A percentile compares a stretch with the other conserved stretches of the same genome.
Conservation (phyloP, 176 grass and related monocot genomes). For the Bolboschoenus planiculmis region DNA sequence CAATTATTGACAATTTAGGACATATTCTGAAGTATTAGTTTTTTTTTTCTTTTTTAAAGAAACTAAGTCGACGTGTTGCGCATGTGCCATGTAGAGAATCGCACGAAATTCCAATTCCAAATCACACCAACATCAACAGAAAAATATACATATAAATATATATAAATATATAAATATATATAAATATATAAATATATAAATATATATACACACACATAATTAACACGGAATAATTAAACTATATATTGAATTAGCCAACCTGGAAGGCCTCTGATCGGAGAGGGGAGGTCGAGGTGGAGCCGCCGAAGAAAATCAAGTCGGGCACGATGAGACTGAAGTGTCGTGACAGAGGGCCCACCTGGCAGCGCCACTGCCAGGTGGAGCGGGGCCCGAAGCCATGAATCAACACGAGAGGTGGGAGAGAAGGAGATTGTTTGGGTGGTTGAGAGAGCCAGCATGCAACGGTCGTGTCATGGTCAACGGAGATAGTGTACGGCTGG, state of each 20-base stretch:
- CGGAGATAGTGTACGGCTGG: constrained; percentile 28
- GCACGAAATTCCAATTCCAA: neutral
- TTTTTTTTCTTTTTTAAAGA: neutral
- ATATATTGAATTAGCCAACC: neutral
- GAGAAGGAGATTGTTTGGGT: constrained; percentile 21
- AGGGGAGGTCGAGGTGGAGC: constrained; percentile 27
- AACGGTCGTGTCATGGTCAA: constrained; percentile 35
- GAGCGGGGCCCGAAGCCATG: constrained; percentile 71
- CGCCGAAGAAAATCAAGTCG: constrained; percentile 81
- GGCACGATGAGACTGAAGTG: constrained; percentile 62
- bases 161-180: too few relatives aligned
- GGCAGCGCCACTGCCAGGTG: constrained; percentile 70
- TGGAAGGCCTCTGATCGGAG: constrained; percentile 40
- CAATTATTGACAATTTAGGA: neutral
- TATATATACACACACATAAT: too few relatives aligned
- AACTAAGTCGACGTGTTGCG: neutral
- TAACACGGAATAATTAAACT: neutral
- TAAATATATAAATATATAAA: too few relatives aligned
- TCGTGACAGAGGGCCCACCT: constrained; percentile 45
- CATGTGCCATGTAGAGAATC: neutral
- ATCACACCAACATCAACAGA: neutral
- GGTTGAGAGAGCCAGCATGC: constrained; percentile 30
- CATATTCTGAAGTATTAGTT: neutral
- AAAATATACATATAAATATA: too few relatives aligned
- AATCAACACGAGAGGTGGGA: constrained; percentile 51